Evolutionary conservation across 176 grass and related monocot genomes (phyloP), one percentile per base, ranked within the genome.

Genomic region (Eleusine indica): DNA sequence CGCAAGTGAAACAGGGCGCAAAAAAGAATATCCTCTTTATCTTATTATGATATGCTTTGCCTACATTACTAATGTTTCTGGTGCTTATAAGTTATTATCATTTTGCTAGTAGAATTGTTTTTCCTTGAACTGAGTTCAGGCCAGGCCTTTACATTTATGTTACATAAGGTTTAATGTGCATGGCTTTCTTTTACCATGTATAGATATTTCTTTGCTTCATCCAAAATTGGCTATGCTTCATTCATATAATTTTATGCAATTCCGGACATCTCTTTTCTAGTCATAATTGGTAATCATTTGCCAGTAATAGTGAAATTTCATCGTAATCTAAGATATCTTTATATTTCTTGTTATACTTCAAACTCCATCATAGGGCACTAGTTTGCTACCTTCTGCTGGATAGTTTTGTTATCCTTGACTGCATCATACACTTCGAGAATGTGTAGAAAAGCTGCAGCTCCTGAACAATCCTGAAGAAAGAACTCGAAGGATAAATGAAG

Each of bases 1-100:
- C 86, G 96, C 96, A 84, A 99, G 89, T 81, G 96, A 99, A 94
- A 94, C 89, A 64, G 96, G 96, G 47, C 91, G 96, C 65, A 96
- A 90, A 94, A 99, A 99, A 66, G 89, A 99, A 99, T 99, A 99
- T 99, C 96, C 96, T 99, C 53, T 84, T 78, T 8, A 69, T 35
- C 19, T 62, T 84, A 77, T n/a, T 82, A 77, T 73, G 65, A 81
- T 81, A 61, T 78, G 41, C 72, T 61, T 32, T 39, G 68, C 85
- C 52, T 73, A 64, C 78, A 56, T 56, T 56, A 56, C 52, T 56
- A 56, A 56, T 56, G 52, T 56, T 19, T 19, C 4, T 56, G 47
- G 16, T 18, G 15, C 4, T 56, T 6, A 19, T 19, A 8, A 47
- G 44, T 12, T 47, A 10, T 10, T 47, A 12, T 35, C 47, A 49